Base-by-base conservation (phyloP, 192 early-diverging fungal genomes). In the Entrophospora sp. region DNA sequence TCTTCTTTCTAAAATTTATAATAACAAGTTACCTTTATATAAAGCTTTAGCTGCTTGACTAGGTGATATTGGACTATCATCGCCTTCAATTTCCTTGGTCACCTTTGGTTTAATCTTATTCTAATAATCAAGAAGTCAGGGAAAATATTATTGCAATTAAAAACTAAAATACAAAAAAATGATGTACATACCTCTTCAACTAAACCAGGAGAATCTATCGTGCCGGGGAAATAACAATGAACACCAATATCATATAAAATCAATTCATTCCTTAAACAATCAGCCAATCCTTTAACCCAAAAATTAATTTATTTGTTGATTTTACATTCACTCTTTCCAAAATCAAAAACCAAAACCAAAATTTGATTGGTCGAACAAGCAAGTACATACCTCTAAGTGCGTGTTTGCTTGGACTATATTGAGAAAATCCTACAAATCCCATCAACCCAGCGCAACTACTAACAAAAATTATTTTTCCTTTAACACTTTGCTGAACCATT, bases 141-240 rank as follows among this genome's bases (percentile, higher is more conserved):
- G 8, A 38, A 10, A 53, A 30, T 22, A 52, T 44, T 5, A 25
- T 3, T 5, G 36, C 30, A 5, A 4, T 18, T 38, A 27, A 32
- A 37, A 30, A 31, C 20, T 31, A 22, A 59, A 44, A 56, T 20
- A 13, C 0, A 25, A 46, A 40, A 40, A 64, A 67, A 24, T 31
- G 2, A 4, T n/a, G 40, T 18, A 13, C 61, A 34, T 72, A 81
- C 79, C 70, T 91, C 89, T 0, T 55, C 63, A 44, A 85, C 85
- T 57, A 78, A 89, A 10, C 89, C 89, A 38, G 86, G 86, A 2
- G 85, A 81, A 30, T 79, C 75, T 46, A 91, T 89, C 0, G 77
- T 83, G 13, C 86, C 89, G 0, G 89, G 85, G 56, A 83, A 88
- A 60, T 84, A 91, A 65, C 86, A 84, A 49, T 89, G 86, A 10